phyloP scores from a whole-genome alignment of 441 rosid species.

The Biscutella laevigata region DNA sequence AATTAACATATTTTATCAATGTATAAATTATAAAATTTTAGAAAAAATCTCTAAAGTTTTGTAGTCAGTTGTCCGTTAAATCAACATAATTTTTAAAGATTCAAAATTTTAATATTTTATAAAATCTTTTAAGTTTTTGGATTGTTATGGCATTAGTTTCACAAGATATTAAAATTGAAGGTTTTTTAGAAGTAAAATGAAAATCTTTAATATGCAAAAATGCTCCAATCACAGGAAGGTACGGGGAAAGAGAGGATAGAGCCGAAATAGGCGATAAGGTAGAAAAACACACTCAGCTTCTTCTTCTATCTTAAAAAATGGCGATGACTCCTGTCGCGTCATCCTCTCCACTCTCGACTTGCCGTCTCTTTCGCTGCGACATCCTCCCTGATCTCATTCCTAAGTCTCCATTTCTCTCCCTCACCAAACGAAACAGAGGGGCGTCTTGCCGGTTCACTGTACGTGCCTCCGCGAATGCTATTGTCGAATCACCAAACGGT shows the following conservation, averaged over 20 bases:
- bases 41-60: no score
- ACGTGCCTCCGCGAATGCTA: constrained; percentile 34
- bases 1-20: no score
- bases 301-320: constrained; percentile 17
- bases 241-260: constrained; percentile 14
- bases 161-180: no score
- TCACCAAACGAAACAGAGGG: constrained; percentile 22
- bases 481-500: constrained; percentile 58
- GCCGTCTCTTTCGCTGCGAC: constrained; percentile 13
- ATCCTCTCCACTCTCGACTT: constrained; percentile 18
- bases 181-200: no score
- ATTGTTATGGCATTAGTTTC: no score
- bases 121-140: no score
- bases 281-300: background rate
- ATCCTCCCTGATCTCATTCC: constrained; percentile 10
- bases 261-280: constrained; percentile 21
- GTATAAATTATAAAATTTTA: no score
- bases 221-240: constrained; percentile 13
- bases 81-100: no score
- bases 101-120: no score
- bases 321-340: constrained; percentile 23
- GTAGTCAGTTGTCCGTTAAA: no score
- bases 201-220: background rate
- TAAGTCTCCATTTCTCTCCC: constrained; percentile 25
- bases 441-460: constrained; percentile 21